Conservation (phyloP, 139 green algal species). For the Choricystis sp. region DNA sequence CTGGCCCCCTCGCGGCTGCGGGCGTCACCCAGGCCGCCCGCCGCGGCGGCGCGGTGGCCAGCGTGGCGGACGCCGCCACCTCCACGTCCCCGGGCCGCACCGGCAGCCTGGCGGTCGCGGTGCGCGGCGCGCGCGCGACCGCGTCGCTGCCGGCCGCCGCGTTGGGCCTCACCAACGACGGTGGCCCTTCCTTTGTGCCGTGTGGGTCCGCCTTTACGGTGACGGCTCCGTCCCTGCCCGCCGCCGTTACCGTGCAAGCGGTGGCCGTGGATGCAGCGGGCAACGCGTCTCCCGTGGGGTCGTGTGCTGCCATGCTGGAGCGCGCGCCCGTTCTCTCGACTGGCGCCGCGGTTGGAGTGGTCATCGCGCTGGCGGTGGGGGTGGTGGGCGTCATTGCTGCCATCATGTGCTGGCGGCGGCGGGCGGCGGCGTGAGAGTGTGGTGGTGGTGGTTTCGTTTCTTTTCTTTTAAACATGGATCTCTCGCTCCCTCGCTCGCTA, state of each 20-base stretch:
- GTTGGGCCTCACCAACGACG: no score
- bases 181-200: no score
- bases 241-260: neutral
- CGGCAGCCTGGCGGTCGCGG: no score
- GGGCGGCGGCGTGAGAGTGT: neutral
- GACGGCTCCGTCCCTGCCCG: neutral
- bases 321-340: neutral
- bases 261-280: neutral
- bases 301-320: neutral
- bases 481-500: no score
- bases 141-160: no score
- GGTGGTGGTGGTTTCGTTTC: neutral
- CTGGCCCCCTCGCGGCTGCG: no score
- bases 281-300: neutral
- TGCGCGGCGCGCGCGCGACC: no score
- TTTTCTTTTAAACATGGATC: neutral
- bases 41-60: neutral
- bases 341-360: neutral
- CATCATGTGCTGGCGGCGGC: neutral
- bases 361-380: no score
- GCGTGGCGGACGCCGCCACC: no score
- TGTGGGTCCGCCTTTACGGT: no score
- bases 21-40: neutral
- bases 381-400: neutral
- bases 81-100: no score